A percentile compares a stretch with the other conserved stretches of the same genome.
phyloP scores from a whole-genome alignment of 495 filamentous ascomycete genomes.

The Trypethelium eluteriae region DNA sequence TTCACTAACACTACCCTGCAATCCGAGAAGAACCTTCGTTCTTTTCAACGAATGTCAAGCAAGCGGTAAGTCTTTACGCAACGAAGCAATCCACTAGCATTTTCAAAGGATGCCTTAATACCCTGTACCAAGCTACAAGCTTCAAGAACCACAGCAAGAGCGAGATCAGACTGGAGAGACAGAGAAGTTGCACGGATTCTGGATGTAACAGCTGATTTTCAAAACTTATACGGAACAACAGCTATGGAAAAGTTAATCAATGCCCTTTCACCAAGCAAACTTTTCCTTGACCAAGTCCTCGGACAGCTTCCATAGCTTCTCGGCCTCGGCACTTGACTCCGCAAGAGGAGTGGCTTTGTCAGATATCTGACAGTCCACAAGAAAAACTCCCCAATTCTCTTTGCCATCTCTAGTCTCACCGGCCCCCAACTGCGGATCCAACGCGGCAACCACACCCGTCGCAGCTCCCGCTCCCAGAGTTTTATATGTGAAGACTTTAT shows the following conservation, averaged over 20 bases:
- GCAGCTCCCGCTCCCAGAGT: constrained; percentile 35
- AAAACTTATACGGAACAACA: too few relatives aligned
- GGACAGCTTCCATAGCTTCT: constrained; percentile 44
- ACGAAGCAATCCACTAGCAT: too few relatives aligned
- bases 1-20: too few relatives aligned
- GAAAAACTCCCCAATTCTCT: constrained; percentile 38
- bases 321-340: constrained; percentile 38
- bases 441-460: constrained; percentile 40
- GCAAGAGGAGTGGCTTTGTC: constrained; percentile 26
- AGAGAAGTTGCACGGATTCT: too few relatives aligned
- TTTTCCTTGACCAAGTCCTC: constrained; percentile 45
- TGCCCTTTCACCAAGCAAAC: constrained; percentile 33
- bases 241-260: background rate
- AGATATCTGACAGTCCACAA: constrained; percentile 38
- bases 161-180: too few relatives aligned
- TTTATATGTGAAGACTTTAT: constrained; percentile 22
- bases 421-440: constrained; percentile 38
- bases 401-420: constrained; percentile 31
- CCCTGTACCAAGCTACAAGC: too few relatives aligned
- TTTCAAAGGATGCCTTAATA: too few relatives aligned
- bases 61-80: too few relatives aligned
- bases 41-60: too few relatives aligned
- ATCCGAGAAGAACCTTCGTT: too few relatives aligned
- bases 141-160: too few relatives aligned
- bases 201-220: too few relatives aligned